phyloP scores from a whole-genome alignment of 2,329 filamentous ascomycete genomes.

The Penicillium occitanis region DNA sequence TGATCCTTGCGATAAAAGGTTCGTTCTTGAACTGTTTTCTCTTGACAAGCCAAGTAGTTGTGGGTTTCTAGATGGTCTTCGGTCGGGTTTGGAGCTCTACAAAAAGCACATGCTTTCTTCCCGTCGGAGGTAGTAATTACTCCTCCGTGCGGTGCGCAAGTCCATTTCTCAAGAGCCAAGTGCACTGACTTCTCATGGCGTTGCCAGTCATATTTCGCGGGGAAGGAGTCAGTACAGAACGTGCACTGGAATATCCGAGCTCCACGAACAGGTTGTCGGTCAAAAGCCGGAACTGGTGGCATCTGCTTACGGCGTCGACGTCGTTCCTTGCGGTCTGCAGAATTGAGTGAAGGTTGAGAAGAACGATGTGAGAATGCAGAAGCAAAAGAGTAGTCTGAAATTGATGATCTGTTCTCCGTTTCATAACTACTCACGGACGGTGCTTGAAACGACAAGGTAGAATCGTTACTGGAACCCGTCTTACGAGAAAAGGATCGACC shows the following conservation, averaged over 20 bases:
- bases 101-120: constrained; percentile 59
- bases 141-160: constrained; percentile 60
- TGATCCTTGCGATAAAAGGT: constrained; percentile 65
- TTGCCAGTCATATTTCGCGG: constrained; percentile 60
- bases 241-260: constrained; percentile 58
- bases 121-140: constrained; percentile 50
- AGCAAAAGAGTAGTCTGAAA: constrained; percentile 55
- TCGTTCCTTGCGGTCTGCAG: constrained; percentile 59
- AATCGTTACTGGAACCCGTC: constrained; percentile 52
- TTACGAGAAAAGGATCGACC: constrained; percentile 39
- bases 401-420: constrained; percentile 52
- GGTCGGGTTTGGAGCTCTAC: constrained; percentile 54
- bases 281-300: constrained; percentile 43
- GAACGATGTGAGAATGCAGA: constrained; percentile 58
- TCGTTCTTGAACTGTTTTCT: constrained; percentile 59
- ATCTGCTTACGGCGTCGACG: constrained; percentile 54
- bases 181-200: constrained; percentile 60
- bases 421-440: constrained; percentile 57
- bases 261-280: constrained; percentile 42
- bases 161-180: constrained; percentile 58
- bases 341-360: constrained; percentile 58
- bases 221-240: constrained; percentile 58
- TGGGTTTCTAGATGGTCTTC: constrained; percentile 59
- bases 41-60: constrained; percentile 59
- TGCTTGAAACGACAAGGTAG: constrained; percentile 53